Conservation (phyloP, 169 alveolate species). For the Besnoitia besnoiti region DNA sequence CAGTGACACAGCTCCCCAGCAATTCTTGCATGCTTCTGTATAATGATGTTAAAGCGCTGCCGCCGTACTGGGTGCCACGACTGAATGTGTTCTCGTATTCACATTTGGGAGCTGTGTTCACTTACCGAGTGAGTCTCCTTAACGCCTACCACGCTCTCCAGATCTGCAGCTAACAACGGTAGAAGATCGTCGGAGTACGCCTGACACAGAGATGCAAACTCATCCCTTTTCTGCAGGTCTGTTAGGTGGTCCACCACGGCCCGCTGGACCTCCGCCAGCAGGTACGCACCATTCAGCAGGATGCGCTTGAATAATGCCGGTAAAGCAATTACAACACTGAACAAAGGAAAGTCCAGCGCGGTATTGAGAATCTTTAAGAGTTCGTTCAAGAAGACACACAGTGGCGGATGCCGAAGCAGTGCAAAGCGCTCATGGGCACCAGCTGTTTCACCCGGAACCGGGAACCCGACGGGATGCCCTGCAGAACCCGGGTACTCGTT, state of each 20-base stretch:
- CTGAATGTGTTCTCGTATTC: no score
- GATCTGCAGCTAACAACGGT: background rate
- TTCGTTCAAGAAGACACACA: background rate
- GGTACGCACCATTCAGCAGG: background rate
- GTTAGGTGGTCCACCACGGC: background rate
- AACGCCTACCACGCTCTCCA: background rate
- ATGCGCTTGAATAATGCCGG: background rate
- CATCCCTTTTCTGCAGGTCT: background rate
- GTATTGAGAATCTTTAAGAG: background rate
- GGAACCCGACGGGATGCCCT: background rate
- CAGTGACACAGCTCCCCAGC: no score
- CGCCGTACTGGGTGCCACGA: no score
- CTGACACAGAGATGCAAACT: background rate
- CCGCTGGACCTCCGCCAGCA: background rate
- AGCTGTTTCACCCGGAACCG: background rate
- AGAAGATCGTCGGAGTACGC: background rate
- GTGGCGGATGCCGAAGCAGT: slow-evolving; percentile 13
- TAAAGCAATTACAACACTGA: background rate
- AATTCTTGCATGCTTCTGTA: no score
- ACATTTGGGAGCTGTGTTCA: no score
- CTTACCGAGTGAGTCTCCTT: background rate
- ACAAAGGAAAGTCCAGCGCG: slow-evolving; percentile 13
- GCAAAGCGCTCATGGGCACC: background rate
- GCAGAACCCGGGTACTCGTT: background rate
- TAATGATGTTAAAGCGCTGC: no score